Conservation (phyloP, 306 rosid species). For the Malus fusca region DNA sequence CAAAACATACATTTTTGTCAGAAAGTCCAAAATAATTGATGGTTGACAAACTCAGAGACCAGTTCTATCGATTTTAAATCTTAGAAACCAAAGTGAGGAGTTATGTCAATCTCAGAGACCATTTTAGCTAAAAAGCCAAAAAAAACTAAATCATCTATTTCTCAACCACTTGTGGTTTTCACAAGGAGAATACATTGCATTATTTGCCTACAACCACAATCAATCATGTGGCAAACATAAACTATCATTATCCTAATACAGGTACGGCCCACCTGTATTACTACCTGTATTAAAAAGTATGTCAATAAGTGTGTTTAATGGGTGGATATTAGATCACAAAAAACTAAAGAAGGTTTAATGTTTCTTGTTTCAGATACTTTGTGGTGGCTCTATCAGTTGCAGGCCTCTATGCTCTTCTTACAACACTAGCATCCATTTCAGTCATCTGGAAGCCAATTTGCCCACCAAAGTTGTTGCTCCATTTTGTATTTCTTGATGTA, state of each 20-base stretch:
- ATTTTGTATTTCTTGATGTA: slow-evolving; percentile 51
- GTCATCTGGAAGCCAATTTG: slow-evolving; percentile 35
- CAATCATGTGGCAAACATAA: neutral
- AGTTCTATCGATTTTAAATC: too few relatives aligned
- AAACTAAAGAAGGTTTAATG: neutral
- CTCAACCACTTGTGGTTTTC: neutral
- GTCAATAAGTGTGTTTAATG: neutral
- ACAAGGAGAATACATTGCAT: neutral
- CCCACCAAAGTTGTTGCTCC: slow-evolving; percentile 42
- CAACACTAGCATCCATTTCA: slow-evolving; percentile 49
- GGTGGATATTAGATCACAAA: neutral
- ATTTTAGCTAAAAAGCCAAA: too few relatives aligned
- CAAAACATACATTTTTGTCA: too few relatives aligned
- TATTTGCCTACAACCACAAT: neutral
- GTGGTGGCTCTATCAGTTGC: slow-evolving; percentile 64
- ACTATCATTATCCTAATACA: neutral
- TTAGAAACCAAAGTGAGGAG: too few relatives aligned
- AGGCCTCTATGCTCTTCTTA: slow-evolving; percentile 62
- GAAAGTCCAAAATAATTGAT: too few relatives aligned
- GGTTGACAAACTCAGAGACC: too few relatives aligned
- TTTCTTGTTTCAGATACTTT: slow-evolving; percentile 55
- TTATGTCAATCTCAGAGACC: too few relatives aligned
- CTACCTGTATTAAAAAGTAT: too few relatives aligned
- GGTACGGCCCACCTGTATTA: neutral
- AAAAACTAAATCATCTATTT: too few relatives aligned